Base-by-base conservation (phyloP, 73 alveolate species). In the Breviolum minutum region DNA sequence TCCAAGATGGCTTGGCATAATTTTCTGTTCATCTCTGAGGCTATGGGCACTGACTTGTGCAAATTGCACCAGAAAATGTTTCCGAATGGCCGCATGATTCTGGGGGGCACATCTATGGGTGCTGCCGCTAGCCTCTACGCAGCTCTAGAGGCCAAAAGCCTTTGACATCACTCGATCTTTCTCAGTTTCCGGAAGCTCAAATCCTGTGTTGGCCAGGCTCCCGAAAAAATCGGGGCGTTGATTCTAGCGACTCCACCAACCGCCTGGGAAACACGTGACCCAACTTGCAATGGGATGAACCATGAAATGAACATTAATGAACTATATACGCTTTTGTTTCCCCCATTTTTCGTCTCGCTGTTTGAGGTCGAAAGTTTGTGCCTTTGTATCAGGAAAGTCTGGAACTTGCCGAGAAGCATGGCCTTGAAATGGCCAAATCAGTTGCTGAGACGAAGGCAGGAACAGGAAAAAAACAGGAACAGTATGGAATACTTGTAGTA, bases 41-140 rank as follows among this genome's bases (percentile, higher is more conserved):
- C 97, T 26, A 92, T 92, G 97, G 97, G 97, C 17, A 69, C 64
- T 20, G 97, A 92, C 80, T 92, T 92, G 97, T 80, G 97, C 90
- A 92, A 19, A 68, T 30, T 92, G 88, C 97, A 92, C 73, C 89
- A 92, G 97, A 87, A 85, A 77, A 85, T 85, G 94, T 62, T 85
- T 13, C 94, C 94, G 63, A 62, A 60, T 19, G 77, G 94, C 94
- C 94, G 94, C 27, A 60, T 85, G 79, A n/a, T 85, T 62, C 77
- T 85, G 94, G 94, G 94, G 63, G 94, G 97, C 69, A 92, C 97
- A 13, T 71, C 90, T 80, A 92, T 92, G 97, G 97, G 97, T 12
- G 88, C 97, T n/a, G 97, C 97, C 13, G 97, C 97, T 40, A 92
- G 97, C 77, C 71, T 92, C 27, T 92, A 92, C 40, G 97, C 90